A percentile compares a stretch with the other conserved stretches of the same genome.
These are phyloP conservation scores for Tilletia walkeri DNA, from an alignment of 1,284 basidiomycete genomes.

Conservation along the genomic window DNA sequence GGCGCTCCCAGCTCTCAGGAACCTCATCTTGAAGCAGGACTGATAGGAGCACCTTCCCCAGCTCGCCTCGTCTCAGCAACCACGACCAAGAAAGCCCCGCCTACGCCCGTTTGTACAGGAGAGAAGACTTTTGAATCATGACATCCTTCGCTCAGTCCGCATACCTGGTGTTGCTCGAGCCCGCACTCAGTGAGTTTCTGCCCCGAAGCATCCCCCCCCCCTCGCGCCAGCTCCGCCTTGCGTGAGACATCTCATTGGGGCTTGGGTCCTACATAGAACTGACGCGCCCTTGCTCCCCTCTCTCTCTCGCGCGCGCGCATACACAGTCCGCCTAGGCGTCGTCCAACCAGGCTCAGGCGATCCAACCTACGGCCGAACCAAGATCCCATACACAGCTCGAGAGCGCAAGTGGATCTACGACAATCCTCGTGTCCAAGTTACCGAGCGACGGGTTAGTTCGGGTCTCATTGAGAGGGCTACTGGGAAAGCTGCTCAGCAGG, in stretches of 20 bases:
- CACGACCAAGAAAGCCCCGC: too few species aligned
- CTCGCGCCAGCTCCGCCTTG: too few species aligned
- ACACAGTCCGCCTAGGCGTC: conserved; percentile 1
- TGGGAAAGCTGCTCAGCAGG: not conserved
- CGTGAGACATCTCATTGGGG: too few species aligned
- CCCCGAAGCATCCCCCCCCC: too few species aligned
- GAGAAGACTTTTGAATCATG: not conserved
- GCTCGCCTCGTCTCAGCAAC: too few species aligned
- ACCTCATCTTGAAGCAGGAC: too few species aligned
- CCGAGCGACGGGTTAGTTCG: conserved; percentile 9
- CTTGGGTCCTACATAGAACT: too few species aligned
- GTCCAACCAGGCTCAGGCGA: conserved; percentile 38
- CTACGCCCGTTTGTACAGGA: not conserved
- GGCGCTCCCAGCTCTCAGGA: too few species aligned
- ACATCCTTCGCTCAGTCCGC: not conserved
- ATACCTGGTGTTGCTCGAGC: not conserved
- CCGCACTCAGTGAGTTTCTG: not conserved
- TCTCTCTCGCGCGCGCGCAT: not conserved
- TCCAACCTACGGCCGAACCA: conserved; percentile 46
- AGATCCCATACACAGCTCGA: conserved; percentile 34
- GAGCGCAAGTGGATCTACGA: conserved; percentile 49
- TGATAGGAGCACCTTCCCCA: too few species aligned
- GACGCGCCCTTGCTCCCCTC: too few species aligned
- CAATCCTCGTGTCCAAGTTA: conserved; percentile 42
- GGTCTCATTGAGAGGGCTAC: conserved; percentile 5